Evolutionary conservation across 805 yeast genomes (phyloP).

Genomic region (Tanozyma kutaoensis): DNA sequence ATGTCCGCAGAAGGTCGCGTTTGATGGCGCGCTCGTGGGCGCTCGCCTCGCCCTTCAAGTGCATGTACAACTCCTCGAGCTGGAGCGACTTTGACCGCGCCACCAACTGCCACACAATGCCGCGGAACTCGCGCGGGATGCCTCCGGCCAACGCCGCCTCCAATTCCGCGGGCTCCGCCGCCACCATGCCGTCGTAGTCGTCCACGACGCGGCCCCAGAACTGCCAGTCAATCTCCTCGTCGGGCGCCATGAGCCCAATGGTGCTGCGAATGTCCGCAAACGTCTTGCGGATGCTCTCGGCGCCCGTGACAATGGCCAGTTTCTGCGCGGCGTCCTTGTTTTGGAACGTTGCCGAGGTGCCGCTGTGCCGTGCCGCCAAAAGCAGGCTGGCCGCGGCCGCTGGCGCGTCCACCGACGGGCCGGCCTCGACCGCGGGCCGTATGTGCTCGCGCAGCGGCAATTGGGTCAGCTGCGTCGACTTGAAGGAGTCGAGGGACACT

Average conservation of each 20-base stretch:
- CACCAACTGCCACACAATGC: constrained; percentile 86
- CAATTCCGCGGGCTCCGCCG: constrained; percentile 44
- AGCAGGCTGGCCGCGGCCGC: too few relatives aligned
- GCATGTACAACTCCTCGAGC: constrained; percentile 45
- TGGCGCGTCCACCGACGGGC: too few relatives aligned
- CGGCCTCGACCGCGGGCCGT: too few relatives aligned
- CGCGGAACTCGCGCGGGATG: constrained; percentile 75
- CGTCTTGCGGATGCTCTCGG: constrained; percentile 23
- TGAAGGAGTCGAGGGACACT: too few relatives aligned
- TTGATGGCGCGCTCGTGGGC: constrained; percentile 64
- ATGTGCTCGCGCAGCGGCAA: too few relatives aligned
- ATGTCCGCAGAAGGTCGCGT: constrained; percentile 76
- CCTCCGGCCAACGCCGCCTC: constrained; percentile 51
- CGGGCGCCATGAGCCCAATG: constrained; percentile 17
- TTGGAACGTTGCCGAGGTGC: constrained; percentile 37
- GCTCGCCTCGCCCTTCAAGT: constrained; percentile 34
- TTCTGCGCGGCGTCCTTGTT: constrained; percentile 37
- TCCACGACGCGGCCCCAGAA: constrained; percentile 79
- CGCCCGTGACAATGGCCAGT: constrained; percentile 27
- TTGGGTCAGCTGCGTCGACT: too few relatives aligned
- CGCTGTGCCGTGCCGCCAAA: constrained; percentile 46
- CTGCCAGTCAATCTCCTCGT: constrained; percentile 52
- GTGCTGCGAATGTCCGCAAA: constrained; percentile 37
- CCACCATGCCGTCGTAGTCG: constrained; percentile 59
- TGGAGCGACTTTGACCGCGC: constrained; percentile 62